Evolutionary conservation across 179 eudicot genomes (phyloP), one percentile per base, ranked within the genome.

Genomic region (Beta macrorhiza): DNA sequence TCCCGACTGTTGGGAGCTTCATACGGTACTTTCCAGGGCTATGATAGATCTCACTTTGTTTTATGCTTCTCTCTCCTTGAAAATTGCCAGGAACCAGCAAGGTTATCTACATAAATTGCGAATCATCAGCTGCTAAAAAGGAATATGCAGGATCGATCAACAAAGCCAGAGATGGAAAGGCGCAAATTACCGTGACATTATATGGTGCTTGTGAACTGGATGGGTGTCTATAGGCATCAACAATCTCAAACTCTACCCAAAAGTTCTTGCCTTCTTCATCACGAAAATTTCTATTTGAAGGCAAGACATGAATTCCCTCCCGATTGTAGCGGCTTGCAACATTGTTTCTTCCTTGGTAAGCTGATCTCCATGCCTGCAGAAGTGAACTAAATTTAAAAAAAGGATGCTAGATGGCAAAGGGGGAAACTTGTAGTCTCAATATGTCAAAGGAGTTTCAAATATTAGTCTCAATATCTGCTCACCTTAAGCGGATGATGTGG

Each of bases 401-500:
- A 72, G 53, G 53, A 9, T 49, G 53, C 53, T 49, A 78, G 57
- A 70, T 19, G 45, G 20, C 13, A 44, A 52, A 10, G 8, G 61
- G 56, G 3, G 2, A 37, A 37, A 37, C 42, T 37, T 1, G 42
- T 37, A 37, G 42, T 37, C 42, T 1, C 42, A 37, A 37, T 37
- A 37, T 37, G 42, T 37, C 2, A 37, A 37, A 32, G 8, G 67
- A 81, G 65, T 22, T 64, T 32, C 25, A 53, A 15, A 65, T 19
- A 42, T 76, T 7, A n/a, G 20, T 72, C 76, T 67, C 74, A 37
- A 10, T 37, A 59, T 45, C 77, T 45, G 69, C 81, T 13, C 89
- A 87, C 99, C 97, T 94, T 94, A 83, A 96, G 97, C 16, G 97
- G 97, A 88, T 96, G 97, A 87, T 96, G 92, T 11, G 97, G 92